phyloP scores from a whole-genome alignment of 768 basidiomycete genomes.

The Trametes coccinea region DNA sequence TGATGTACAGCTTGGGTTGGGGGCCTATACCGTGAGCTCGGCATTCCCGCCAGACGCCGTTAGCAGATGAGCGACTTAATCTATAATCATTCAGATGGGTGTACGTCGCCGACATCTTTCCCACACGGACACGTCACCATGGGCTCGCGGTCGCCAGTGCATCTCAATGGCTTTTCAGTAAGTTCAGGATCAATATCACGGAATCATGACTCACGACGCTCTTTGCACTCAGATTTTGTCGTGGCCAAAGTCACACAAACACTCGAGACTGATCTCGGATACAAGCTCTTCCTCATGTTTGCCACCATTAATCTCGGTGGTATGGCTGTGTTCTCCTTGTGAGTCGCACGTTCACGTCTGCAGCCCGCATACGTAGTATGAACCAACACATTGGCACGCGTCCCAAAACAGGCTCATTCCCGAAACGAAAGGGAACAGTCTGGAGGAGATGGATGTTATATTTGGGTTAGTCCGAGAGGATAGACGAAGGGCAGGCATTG shows the following conservation, averaged over 20 bases:
- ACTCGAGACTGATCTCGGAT: slow-evolving; percentile 60
- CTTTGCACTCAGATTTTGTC: slow-evolving; percentile 54
- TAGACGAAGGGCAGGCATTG: slow-evolving; percentile 54
- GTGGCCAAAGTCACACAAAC: slow-evolving; percentile 73
- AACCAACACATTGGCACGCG: no score
- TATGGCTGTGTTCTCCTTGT: slow-evolving; percentile 70
- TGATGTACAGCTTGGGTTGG: slow-evolving; percentile 88
- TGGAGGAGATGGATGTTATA: slow-evolving; percentile 58
- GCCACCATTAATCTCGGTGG: slow-evolving; percentile 71
- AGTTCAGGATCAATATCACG: slow-evolving; percentile 25
- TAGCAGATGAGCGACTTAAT: neutral
- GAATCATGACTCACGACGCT: neutral
- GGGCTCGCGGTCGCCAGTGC: slow-evolving; percentile 74
- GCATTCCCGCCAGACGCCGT: neutral
- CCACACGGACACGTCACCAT: slow-evolving; percentile 79
- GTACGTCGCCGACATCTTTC: slow-evolving; percentile 81
- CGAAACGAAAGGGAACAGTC: slow-evolving; percentile 42
- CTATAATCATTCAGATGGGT: slow-evolving; percentile 29
- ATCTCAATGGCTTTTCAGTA: slow-evolving; percentile 84
- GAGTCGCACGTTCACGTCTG: slow-evolving; percentile 23
- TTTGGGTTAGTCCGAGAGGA: slow-evolving; percentile 60
- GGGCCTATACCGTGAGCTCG: slow-evolving; percentile 57
- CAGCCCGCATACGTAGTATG: no score
- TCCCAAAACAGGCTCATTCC: slow-evolving; percentile 36
- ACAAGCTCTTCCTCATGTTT: slow-evolving; percentile 79